A percentile compares a stretch with the other conserved stretches of the same genome.
Conservation (phyloP, 2,329 filamentous ascomycete species). For the Talaromyces sp. region DNA sequence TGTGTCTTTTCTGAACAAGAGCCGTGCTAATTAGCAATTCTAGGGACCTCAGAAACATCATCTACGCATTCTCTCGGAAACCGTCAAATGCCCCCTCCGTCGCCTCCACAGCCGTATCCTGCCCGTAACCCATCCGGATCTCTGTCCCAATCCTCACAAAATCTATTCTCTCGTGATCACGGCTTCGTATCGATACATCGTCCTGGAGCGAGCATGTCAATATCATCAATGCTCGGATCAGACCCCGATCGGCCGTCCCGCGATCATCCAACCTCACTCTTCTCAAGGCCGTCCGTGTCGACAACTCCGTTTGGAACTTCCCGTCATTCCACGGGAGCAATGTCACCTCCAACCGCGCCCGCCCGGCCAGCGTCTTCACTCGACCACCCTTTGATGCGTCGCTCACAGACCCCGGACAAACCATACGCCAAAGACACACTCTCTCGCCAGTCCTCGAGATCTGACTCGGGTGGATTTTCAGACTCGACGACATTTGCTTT, state of each 20-base stretch:
- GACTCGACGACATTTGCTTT: constrained; percentile 32
- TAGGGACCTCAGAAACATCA: constrained; percentile 24
- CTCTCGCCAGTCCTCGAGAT: constrained; percentile 33
- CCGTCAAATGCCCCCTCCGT: constrained; percentile 49
- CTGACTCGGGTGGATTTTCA: constrained; percentile 30
- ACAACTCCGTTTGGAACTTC: constrained; percentile 29
- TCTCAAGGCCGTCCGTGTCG: constrained; percentile 42
- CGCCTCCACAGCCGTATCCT: constrained; percentile 45
- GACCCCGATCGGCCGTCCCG: constrained; percentile 45
- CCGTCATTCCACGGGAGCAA: constrained; percentile 32
- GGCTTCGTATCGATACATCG: constrained; percentile 50
- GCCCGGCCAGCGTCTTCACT: constrained; percentile 42
- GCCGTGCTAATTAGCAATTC: neutral
- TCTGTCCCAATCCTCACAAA: constrained; percentile 34
- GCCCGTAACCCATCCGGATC: constrained; percentile 38
- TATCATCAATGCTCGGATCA: constrained; percentile 64
- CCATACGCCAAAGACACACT: constrained; percentile 47
- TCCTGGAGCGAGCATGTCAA: constrained; percentile 64
- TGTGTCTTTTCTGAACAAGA: neutral
- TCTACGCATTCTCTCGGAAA: constrained; percentile 30
- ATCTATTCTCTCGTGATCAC: constrained; percentile 50
- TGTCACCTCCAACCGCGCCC: constrained; percentile 41
- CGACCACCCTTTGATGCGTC: constrained; percentile 59
- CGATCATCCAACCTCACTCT: constrained; percentile 44
- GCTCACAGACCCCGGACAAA: constrained; percentile 70